Conservation (phyloP, 225 moss, liverwort and hornwort genomes). For the Lunularia cruciata region DNA sequence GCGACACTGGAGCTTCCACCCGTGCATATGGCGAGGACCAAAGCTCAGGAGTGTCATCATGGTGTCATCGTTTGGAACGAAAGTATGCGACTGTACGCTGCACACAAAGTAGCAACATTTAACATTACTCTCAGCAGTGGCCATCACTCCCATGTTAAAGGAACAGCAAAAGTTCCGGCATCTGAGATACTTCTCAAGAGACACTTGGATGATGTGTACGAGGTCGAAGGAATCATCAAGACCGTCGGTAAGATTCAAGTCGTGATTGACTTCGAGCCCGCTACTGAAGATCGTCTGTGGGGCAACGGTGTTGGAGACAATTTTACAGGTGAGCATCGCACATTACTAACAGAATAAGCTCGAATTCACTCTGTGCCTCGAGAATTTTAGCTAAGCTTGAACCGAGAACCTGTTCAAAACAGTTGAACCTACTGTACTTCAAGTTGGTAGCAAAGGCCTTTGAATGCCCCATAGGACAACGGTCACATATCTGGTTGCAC, state of each 20-base stretch:
- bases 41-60: constrained; percentile 47
- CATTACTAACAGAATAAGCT: no score
- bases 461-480: no score
- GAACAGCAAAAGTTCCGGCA: constrained; percentile 51
- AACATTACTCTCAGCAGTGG: constrained; percentile 53
- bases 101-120: constrained; percentile 54
- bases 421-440: no score
- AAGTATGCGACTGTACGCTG: constrained; percentile 61
- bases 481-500: no score
- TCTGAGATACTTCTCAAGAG: constrained; percentile 59
- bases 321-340: constrained; percentile 3
- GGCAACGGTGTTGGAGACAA: constrained; percentile 53
- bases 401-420: no score
- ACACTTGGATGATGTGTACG: constrained; percentile 60
- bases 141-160: constrained; percentile 39
- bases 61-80: constrained; percentile 60
- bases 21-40: constrained; percentile 62
- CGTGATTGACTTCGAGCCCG: constrained; percentile 53
- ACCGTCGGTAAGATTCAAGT: constrained; percentile 62
- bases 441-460: no score
- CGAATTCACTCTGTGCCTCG: no score
- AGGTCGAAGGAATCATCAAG: constrained; percentile 45
- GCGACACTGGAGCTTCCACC: constrained; percentile 66
- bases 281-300: constrained; percentile 59
- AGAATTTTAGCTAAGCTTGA: no score